Evolutionary conservation across 83 land plant species (phyloP), one percentile per base, ranked within the genome.

Genomic region (Larix sibirica): DNA sequence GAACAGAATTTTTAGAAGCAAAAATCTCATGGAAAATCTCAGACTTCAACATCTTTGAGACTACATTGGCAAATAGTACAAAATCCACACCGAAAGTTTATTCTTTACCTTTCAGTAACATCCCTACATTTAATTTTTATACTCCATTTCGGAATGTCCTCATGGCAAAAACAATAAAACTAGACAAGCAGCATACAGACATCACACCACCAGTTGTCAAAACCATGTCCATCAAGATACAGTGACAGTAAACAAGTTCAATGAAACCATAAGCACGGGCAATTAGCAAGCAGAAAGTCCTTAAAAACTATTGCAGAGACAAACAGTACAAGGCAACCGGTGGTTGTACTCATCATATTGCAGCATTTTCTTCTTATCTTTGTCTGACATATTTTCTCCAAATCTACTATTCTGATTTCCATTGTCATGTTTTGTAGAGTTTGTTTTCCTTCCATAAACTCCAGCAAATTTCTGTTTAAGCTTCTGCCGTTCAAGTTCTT

Each of bases 401-500:
- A 42, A 23, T 77, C 62, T 26, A 77, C 80, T 17, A 26, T 58
- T 58, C 62, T 77, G 62, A 77, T 31, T 58, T 23, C 62, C 60
- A 77, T 28, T 77, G 28, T 77, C 79, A 21, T 47, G 58, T 12
- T 50, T 77, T 14, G 18, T 4, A 58, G 24, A 16, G 2, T 58
- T 59, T 21, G 33, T 59, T 58, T 77, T 77, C 36, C 20, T 54
- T 58, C 80, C 80, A 77, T 77, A 77, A 58, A 77, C 40, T 77
- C 62, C 80, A 58, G 61, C 56, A 59, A 14, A 77, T 28, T 59
- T 77, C 62, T 77, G 62, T 56, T 77, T 77, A 56, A 77, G 80
- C 62, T 77, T 77, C 56, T n/a, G 61, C 3, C 62, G 80, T 77
- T 77, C 62, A 56, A 77, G 80, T 18, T 54, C 80, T 77, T 77